Conservation (phyloP, 2,329 filamentous ascomycete genomes). For the Alternaria sp. region DNA sequence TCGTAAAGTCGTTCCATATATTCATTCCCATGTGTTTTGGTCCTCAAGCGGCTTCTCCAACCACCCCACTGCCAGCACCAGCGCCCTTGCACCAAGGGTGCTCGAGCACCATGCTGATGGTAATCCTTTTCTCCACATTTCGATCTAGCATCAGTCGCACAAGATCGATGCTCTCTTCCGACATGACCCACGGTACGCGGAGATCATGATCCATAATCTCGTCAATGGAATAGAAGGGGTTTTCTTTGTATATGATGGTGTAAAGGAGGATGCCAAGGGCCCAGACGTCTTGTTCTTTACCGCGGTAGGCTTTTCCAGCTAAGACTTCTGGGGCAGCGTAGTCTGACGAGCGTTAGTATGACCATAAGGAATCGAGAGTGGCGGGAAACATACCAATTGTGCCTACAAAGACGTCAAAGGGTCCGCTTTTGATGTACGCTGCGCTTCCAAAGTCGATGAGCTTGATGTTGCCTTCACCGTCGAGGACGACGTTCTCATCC, state of each 20-base stretch:
- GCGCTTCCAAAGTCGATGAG: slow-evolving; percentile 98
- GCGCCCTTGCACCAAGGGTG: slow-evolving; percentile 76
- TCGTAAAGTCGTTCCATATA: slow-evolving; percentile 10
- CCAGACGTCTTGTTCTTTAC: slow-evolving; percentile 98
- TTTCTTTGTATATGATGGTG: slow-evolving; percentile 99
- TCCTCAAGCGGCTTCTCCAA: background rate
- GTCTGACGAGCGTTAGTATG: slow-evolving; percentile 62
- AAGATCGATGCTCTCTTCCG: slow-evolving; percentile 90
- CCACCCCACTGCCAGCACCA: background rate
- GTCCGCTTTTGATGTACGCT: slow-evolving; percentile 96
- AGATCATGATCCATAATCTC: slow-evolving; percentile 98
- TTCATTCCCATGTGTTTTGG: background rate
- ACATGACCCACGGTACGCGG: slow-evolving; percentile 85
- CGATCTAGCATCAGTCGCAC: slow-evolving; percentile 92
- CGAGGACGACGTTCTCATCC: slow-evolving; percentile 95
- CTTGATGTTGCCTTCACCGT: slow-evolving; percentile 94
- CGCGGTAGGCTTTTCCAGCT: slow-evolving; percentile 87
- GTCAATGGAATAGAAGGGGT: slow-evolving; percentile 98
- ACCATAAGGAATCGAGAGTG: background rate
- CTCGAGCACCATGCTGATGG: slow-evolving; percentile 85
- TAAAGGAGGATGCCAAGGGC: slow-evolving; percentile 95
- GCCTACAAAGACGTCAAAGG: slow-evolving; percentile 98
- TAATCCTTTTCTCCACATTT: slow-evolving; percentile 80
- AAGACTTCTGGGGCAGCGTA: slow-evolving; percentile 98
- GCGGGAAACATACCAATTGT: slow-evolving; percentile 78